These are phyloP conservation scores for Psilocybe cyanescens DNA, from an alignment of 768 basidiomycete species.

Conservation along the genomic window DNA sequence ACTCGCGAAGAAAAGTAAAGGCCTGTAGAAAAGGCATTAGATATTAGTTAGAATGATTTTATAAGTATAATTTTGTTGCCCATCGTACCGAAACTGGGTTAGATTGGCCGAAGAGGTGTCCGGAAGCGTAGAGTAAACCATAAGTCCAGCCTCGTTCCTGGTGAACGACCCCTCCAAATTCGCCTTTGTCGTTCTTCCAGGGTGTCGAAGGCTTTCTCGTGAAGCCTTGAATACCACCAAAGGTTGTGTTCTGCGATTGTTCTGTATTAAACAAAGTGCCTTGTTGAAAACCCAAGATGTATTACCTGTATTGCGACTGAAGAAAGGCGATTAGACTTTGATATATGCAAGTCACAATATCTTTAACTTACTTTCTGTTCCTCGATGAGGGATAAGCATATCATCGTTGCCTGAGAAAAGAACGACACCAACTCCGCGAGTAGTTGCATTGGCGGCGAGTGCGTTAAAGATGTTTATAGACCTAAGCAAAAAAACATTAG, in stretches of 20 bases:
- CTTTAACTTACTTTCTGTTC: conserved; percentile 56
- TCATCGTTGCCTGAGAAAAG: conserved; percentile 76
- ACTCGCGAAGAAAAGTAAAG: conserved; percentile 64
- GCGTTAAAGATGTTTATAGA: conserved; percentile 68
- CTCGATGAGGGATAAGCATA: conserved; percentile 61
- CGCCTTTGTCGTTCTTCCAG: conserved; percentile 62
- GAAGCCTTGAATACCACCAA: conserved; percentile 78
- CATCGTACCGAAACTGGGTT: conserved; percentile 41
- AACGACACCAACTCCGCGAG: conserved; percentile 52
- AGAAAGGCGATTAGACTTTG: conserved; percentile 8
- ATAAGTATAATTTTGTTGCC: neutral
- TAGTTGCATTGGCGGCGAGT: conserved; percentile 66
- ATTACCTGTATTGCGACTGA: conserved; percentile 60
- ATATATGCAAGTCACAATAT: neutral
- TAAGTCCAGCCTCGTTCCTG: conserved; percentile 75
- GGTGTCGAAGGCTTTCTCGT: conserved; percentile 68
- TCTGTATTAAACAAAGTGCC: neutral
- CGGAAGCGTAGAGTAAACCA: conserved; percentile 43
- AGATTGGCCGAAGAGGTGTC: conserved; percentile 43
- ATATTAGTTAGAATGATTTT: neutral
- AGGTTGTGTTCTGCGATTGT: conserved; percentile 67
- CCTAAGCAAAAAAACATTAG: conserved; percentile 31
- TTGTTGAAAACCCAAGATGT: neutral
- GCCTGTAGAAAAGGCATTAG: conserved; percentile 42
- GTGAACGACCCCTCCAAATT: conserved; percentile 70